Evolutionary conservation across 345 rosid genomes (phyloP), one percentile per base, ranked within the genome.

Genomic region (Sonneratia alba): DNA sequence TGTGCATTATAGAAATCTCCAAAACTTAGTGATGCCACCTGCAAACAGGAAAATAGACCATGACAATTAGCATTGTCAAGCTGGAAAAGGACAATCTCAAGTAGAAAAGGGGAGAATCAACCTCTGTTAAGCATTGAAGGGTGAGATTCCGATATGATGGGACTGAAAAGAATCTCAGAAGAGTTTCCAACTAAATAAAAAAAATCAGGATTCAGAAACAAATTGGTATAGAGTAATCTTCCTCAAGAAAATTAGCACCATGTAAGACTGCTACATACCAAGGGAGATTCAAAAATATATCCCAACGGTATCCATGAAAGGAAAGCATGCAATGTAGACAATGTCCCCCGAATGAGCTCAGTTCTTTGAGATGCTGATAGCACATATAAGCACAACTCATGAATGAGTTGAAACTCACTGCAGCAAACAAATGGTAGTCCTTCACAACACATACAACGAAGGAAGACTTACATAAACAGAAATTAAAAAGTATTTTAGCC

Each of bases 271-370:
- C 32, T 43, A 78, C 85, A 72, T 87, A 91, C 99, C 93, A 92
- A 71, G 68, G 95, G 90, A 48, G 99, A 96, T 80, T 96, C 99
- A 87, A 96, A 96, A 77, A 96, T 96, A 82, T 96, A 96, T 78
- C 98, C 99, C 83, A 96, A 71, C 2, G 99, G 99, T 73, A 96
- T 96, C 99, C 99, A 92, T 8, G 99, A 96, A 78, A 96, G 98
- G 77, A 89, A 96, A 73, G 98, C 99, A 85, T 92, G 99, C 83
- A 96, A 80, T 12, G 99, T 91, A 73, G 99, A 91, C 63, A 96
- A 79, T 3, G 99, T 96, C 55, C 97, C 98, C 40, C 91, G 88
- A 77, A 90, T 87, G 72, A 92, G 98, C 84, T 96, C 99, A 73
- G 88, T 84, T 84, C 96, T 89, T 77, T 96, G 97, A 63, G 99